Evolutionary conservation across 2,329 filamentous ascomycete genomes (phyloP).

Genomic region (Aspergillus brasiliensis): DNA sequence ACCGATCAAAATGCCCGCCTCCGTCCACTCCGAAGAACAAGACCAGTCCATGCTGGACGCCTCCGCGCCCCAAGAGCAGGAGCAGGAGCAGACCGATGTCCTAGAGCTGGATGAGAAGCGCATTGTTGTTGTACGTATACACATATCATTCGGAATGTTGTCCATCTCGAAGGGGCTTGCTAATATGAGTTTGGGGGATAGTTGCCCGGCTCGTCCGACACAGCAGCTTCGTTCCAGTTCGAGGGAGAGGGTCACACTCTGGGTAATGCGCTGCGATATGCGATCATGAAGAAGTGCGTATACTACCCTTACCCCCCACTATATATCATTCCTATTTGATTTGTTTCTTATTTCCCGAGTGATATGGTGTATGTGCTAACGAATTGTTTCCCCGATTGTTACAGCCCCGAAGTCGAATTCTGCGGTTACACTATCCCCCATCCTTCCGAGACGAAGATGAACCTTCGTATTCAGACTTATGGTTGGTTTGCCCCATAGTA

Average conservation of each 20-base stretch:
- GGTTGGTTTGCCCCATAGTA: conserved; percentile 65
- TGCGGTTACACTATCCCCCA: conserved; percentile 98
- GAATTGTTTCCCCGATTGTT: conserved; percentile 6
- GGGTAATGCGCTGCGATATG: conserved; percentile 88
- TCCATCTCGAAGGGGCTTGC: too few species aligned
- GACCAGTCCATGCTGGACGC: conserved; percentile 47
- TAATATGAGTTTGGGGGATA: too few species aligned
- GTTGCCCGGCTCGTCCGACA: conserved; percentile 81
- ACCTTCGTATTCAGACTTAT: conserved; percentile 94
- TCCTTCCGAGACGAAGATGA: conserved; percentile 95
- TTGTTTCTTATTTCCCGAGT: too few species aligned
- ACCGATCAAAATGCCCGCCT: conserved; percentile 37
- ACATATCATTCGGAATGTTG: too few species aligned
- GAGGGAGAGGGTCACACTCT: conserved; percentile 92
- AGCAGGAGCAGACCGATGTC: conserved; percentile 34
- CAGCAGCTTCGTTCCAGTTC: conserved; percentile 93
- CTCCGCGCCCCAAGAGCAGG: conserved; percentile 34
- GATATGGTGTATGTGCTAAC: conserved; percentile 14
- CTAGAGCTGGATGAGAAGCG: conserved; percentile 51
- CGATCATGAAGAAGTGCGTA: conserved; percentile 96
- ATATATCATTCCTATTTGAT: neutral
- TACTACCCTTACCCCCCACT: conserved; percentile 1
- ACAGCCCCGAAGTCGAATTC: conserved; percentile 91
- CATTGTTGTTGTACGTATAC: conserved; percentile 62
- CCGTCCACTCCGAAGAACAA: conserved; percentile 42